phyloP scores from a whole-genome alignment of 2,329 filamentous ascomycete species.

The Fusarium illudens region DNA sequence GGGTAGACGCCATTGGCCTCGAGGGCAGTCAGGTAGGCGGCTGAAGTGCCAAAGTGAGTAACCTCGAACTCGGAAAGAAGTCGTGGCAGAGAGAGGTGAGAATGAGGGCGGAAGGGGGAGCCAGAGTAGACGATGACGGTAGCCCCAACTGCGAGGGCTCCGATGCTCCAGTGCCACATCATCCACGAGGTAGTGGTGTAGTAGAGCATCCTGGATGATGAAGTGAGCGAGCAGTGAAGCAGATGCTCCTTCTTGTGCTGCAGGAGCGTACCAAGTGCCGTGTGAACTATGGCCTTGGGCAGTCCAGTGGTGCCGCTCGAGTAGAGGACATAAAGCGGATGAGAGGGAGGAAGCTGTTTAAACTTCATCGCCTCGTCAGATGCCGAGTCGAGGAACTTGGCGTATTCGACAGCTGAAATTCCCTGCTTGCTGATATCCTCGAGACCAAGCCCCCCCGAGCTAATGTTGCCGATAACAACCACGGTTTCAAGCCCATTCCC shows the following conservation, averaged over 20 bases:
- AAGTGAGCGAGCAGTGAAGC: slow-evolving; percentile 82
- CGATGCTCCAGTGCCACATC: slow-evolving; percentile 99
- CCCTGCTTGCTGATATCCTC: slow-evolving; percentile 51
- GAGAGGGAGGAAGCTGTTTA: slow-evolving; percentile 80
- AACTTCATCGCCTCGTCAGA: slow-evolving; percentile 66
- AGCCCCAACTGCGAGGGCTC: slow-evolving; percentile 81
- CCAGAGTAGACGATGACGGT: slow-evolving; percentile 92
- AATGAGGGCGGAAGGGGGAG: slow-evolving; percentile 83
- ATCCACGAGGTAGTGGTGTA: slow-evolving; percentile 98
- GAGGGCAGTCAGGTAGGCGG: slow-evolving; percentile 89
- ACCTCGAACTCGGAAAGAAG: slow-evolving; percentile 83
- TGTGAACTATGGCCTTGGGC: slow-evolving; percentile 95
- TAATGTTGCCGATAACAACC: slow-evolving; percentile 76
- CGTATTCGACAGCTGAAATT: slow-evolving; percentile 55
- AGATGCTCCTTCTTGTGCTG: slow-evolving; percentile 98
- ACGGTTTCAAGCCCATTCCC: slow-evolving; percentile 70
- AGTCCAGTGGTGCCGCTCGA: slow-evolving; percentile 87
- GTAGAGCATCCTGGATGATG: slow-evolving; percentile 82
- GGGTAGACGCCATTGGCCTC: slow-evolving; percentile 78
- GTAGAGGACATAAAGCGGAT: slow-evolving; percentile 94
- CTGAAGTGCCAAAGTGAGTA: slow-evolving; percentile 94
- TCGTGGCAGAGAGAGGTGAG: slow-evolving; percentile 81
- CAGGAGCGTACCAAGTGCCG: slow-evolving; percentile 85
- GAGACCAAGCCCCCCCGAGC: slow-evolving; percentile 52
- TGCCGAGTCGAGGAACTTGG: slow-evolving; percentile 54